Percentiles rank a stretch among this genome's conserved stretches.
phyloP scores from a whole-genome alignment of 2,329 filamentous ascomycete genomes.

The Byssochlamys sp. region DNA sequence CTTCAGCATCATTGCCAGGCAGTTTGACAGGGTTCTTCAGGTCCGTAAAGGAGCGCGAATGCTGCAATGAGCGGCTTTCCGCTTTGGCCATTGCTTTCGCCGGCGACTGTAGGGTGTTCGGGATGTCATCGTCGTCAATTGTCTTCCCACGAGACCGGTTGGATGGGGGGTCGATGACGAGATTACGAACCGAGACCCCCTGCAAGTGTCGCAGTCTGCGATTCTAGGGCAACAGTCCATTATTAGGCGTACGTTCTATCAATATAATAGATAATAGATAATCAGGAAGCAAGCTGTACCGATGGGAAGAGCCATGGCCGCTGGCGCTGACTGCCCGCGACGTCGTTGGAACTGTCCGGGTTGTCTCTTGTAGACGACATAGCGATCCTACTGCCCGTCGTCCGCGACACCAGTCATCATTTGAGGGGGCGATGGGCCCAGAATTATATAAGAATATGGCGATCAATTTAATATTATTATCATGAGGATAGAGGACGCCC shows the following conservation, averaged over 20 bases:
- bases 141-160: conserved; percentile 48
- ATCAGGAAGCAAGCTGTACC: conserved; percentile 22
- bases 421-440: neutral
- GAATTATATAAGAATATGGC: neutral
- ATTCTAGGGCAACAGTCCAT: conserved; percentile 48
- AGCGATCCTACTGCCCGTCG: conserved; percentile 4
- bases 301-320: conserved; percentile 15
- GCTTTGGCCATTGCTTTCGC: conserved; percentile 53
- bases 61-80: conserved; percentile 41
- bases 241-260: conserved; percentile 10
- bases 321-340: conserved; percentile 13
- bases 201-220: conserved; percentile 79
- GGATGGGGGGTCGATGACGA: conserved; percentile 54
- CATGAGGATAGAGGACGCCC: neutral
- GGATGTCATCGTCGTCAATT: conserved; percentile 65
- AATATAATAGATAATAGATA: conserved; percentile 19
- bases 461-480: neutral
- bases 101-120: conserved; percentile 56
- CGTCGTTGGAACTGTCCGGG: conserved; percentile 8
- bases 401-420: conserved; percentile 12
- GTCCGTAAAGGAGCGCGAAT: conserved; percentile 52
- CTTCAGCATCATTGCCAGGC: conserved; percentile 8
- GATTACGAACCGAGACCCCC: conserved; percentile 76
- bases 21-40: conserved; percentile 26
- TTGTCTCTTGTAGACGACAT: conserved; percentile 14